Evolutionary conservation across 495 filamentous ascomycete genomes (phyloP).

Genomic region (Xylaria longipes): DNA sequence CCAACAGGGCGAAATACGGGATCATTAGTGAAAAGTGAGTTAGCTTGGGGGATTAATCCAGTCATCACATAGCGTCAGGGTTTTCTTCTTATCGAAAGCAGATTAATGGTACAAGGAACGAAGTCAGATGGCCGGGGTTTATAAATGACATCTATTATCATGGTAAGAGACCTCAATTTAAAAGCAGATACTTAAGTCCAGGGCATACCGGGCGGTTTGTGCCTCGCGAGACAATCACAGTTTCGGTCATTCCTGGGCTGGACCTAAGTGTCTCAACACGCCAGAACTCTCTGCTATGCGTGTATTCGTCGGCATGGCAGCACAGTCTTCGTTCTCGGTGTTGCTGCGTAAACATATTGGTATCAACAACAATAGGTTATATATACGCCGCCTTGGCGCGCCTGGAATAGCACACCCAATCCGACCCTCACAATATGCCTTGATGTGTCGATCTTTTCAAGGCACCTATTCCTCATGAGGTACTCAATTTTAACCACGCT

Average conservation of each 20-base stretch:
- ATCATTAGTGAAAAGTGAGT: constrained; percentile 10
- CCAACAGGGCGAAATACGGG: constrained; percentile 7
- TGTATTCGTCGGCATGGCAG: constrained; percentile 6
- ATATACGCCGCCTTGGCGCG: constrained; percentile 12
- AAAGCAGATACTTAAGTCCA: background rate
- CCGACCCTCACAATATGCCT: background rate
- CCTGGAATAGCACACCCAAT: background rate
- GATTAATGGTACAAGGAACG: background rate
- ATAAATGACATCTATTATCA: background rate
- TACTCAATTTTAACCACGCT: background rate
- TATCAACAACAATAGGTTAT: background rate
- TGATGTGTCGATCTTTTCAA: background rate
- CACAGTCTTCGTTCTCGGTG: background rate
- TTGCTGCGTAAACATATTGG: background rate
- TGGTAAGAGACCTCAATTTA: background rate
- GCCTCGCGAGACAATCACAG: constrained; percentile 6
- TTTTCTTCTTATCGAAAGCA: background rate
- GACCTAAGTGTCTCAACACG: constrained; percentile 1
- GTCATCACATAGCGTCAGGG: background rate
- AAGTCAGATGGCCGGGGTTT: background rate
- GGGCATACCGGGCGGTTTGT: background rate
- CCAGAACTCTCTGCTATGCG: background rate
- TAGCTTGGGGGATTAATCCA: background rate
- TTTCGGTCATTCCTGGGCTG: background rate
- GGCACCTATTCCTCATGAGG: background rate